These are phyloP conservation scores for Zygoascus ofunaensis DNA, from an alignment of 805 yeast species.

Conservation along the genomic window DNA sequence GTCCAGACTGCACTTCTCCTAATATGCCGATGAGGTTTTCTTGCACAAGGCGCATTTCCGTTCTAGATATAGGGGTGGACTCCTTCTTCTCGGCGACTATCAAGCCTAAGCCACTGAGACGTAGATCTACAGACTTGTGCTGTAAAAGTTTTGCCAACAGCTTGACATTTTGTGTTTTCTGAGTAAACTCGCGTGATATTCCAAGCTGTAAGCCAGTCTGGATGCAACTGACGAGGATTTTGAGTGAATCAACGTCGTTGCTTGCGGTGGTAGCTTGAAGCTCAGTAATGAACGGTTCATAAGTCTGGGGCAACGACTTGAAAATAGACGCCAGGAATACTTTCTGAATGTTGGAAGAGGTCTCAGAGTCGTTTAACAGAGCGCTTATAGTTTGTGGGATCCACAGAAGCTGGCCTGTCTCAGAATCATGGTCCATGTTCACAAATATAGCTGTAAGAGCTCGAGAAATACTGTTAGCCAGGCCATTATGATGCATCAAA, in stretches of 20 bases:
- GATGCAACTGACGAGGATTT: conserved; percentile 44
- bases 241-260: conserved; percentile 22
- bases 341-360: conserved; percentile 42
- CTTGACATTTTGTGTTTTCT: conserved; percentile 39
- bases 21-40: conserved; percentile 42
- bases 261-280: conserved; percentile 9
- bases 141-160: conserved; percentile 35
- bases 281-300: conserved; percentile 31
- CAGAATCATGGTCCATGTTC: conserved; percentile 6
- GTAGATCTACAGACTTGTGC: conserved; percentile 33
- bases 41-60: conserved; percentile 37
- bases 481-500: conserved; percentile 45
- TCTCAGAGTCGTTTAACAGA: conserved; percentile 24
- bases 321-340: conserved; percentile 60
- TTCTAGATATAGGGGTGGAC: conserved; percentile 44
- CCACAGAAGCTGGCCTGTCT: conserved; percentile 49
- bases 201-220: conserved; percentile 57
- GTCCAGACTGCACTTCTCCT: conserved; percentile 58
- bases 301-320: conserved; percentile 39
- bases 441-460: conserved; percentile 16
- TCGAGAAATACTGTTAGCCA: conserved; percentile 46
- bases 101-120: conserved; percentile 53
- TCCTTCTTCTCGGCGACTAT: conserved; percentile 53
- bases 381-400: conserved; percentile 29
- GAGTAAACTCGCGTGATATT: conserved; percentile 30